Evolutionary conservation across 2,329 filamentous ascomycete genomes (phyloP), one percentile per base, ranked within the genome.

Genomic region (Nigrospora sphaerica): DNA sequence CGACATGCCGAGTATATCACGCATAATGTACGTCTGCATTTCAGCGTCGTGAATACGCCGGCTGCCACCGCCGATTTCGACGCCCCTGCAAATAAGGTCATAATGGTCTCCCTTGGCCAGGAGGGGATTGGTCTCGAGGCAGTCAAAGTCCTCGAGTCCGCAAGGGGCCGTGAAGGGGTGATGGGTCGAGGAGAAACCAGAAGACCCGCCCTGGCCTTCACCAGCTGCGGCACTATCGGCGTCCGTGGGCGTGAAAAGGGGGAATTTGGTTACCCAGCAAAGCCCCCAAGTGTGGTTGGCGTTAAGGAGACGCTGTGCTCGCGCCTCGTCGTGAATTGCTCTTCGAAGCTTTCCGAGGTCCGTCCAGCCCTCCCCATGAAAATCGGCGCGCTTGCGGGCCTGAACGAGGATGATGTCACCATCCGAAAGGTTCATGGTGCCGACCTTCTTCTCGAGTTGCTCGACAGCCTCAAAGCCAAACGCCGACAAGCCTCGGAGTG

Each of bases 111-210:
- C 95, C 55, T 77, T 80, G 1, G 81, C 89, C 40, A 75, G 67
- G 1, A 89, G 73, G 0, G 93, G 92, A 36, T 90, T 75, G 0
- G 75, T 82, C 34, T 82, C 72, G 1, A 97, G 78, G 1, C 88
- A 67, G 35, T 89, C 83, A 14, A 95, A 77, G 60, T 97, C 91
- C 5, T 72, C 69, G 0, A 75, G 65, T 0, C 80, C 80, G 33
- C 87, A 80, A 0, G 93, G 93, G 0, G 93, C 88, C 0, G 93
- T 98, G 67, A 98, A 98, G 0, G 93, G 93, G 62, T 98, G 93
- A 60, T 98, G 93, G 0, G 91, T 95, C 1, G 92, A 84, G 11
- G 85, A 81, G 57, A 97, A 82, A 5, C 91, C 90, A 1, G 90
- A 81, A 1, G 73, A 65, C 16, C 90, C 90, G 45, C 88, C 89